phyloP scores from a whole-genome alignment of 1,284 basidiomycete species.

The Albatrellus sp. region DNA sequence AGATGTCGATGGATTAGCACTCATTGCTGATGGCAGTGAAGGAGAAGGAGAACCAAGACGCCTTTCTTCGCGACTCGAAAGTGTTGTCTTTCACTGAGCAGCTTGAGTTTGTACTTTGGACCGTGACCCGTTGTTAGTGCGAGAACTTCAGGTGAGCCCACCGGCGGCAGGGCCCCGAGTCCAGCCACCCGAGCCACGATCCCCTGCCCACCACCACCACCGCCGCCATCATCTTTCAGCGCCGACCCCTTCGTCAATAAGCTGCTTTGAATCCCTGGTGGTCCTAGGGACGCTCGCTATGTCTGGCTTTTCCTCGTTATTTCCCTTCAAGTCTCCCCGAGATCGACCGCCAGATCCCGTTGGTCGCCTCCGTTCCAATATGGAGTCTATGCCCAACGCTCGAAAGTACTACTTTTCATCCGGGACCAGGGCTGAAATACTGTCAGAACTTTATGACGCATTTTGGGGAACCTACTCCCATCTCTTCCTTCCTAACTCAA shows the following conservation, averaged over 20 bases:
- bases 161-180: too few species aligned
- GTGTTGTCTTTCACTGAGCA: too few species aligned
- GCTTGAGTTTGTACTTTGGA: too few species aligned
- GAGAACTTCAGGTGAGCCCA: too few species aligned
- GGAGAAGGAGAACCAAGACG: too few species aligned
- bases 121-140: too few species aligned
- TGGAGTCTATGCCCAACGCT: conserved; percentile 69
- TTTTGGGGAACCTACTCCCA: conserved; percentile 67
- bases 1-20: conserved; percentile 11
- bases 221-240: neutral
- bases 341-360: conserved; percentile 44
- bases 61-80: too few species aligned
- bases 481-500: conserved; percentile 54
- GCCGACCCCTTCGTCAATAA: too few species aligned
- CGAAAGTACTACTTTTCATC: conserved; percentile 65
- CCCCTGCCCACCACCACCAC: neutral
- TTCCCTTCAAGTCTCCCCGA: conserved; percentile 35
- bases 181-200: too few species aligned
- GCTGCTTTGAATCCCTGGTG: too few species aligned
- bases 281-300: conserved; percentile 16
- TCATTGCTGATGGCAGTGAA: too few species aligned
- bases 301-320: conserved; percentile 34
- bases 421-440: conserved; percentile 59
- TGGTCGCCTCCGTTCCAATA: conserved; percentile 54
- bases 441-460: conserved; percentile 66